phyloP scores from a whole-genome alignment of 495 filamentous ascomycete genomes.

The Baudoinia panamericana region DNA sequence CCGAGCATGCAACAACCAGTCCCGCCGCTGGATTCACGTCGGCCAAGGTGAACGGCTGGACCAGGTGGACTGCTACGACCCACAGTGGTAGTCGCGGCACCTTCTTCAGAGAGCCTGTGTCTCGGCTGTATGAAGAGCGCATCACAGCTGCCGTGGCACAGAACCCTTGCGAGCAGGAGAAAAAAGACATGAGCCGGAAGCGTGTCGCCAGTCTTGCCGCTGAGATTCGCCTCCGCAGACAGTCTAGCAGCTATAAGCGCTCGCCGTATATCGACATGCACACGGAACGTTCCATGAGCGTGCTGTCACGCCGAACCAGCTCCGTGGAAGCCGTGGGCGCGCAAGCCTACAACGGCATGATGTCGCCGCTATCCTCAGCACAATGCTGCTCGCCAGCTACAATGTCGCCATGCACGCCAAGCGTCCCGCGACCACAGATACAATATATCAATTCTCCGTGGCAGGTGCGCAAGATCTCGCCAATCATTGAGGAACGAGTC shows the following conservation, averaged over 20 bases:
- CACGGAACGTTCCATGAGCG: constrained; percentile 28
- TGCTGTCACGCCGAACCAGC: constrained; percentile 1
- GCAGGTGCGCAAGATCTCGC: constrained; percentile 11
- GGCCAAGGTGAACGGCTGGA: constrained; percentile 42
- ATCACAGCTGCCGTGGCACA: constrained; percentile 24
- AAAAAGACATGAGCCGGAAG: constrained; percentile 24
- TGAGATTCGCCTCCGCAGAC: constrained; percentile 22
- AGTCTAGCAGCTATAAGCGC: constrained; percentile 15
- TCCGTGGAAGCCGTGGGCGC: not conserved
- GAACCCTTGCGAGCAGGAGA: constrained; percentile 12
- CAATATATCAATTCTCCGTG: not conserved
- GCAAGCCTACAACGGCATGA: not conserved
- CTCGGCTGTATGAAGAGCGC: constrained; percentile 44
- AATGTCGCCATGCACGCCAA: not conserved
- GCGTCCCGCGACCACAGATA: not conserved
- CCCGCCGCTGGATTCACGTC: constrained; percentile 37
- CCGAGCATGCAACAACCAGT: constrained; percentile 30
- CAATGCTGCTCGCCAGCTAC: not conserved
- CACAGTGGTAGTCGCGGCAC: constrained; percentile 37
- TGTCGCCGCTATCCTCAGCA: not conserved
- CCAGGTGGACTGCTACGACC: constrained; percentile 39
- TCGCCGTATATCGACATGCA: constrained; percentile 22
- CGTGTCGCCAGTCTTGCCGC: constrained; percentile 24
- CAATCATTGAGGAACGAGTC: constrained; percentile 14
- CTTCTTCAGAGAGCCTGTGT: constrained; percentile 52